These are phyloP conservation scores for Pleurotus sapidus DNA, from an alignment of 768 basidiomycete genomes.

Conservation along the genomic window DNA sequence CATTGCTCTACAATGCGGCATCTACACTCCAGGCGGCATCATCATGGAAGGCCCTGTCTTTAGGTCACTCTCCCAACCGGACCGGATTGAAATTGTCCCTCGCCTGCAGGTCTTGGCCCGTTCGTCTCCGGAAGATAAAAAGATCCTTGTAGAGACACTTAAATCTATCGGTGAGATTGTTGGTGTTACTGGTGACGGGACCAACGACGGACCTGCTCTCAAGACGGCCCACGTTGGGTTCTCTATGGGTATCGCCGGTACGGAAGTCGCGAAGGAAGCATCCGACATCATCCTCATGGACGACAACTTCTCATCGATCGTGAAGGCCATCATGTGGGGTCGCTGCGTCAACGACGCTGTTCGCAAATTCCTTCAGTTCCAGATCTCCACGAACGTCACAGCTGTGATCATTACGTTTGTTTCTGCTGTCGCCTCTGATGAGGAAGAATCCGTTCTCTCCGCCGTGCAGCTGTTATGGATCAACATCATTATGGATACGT, in stretches of 20 bases:
- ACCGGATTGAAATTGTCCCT: slow-evolving; percentile 83
- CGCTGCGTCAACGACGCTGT: slow-evolving; percentile 98
- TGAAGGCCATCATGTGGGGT: slow-evolving; percentile 98
- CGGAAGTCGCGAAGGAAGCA: slow-evolving; percentile 98
- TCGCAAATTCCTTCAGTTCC: slow-evolving; percentile 96
- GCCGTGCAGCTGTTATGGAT: slow-evolving; percentile 99
- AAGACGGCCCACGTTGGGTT: slow-evolving; percentile 97
- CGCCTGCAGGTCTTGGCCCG: slow-evolving; percentile 95
- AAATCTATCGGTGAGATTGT: slow-evolving; percentile 87
- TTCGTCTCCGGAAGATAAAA: slow-evolving; percentile 97
- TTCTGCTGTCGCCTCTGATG: slow-evolving; percentile 75
- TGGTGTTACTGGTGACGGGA: slow-evolving; percentile 96
- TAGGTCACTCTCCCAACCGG: slow-evolving; percentile 65
- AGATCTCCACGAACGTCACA: slow-evolving; percentile 90
- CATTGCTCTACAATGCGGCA: slow-evolving; percentile 94
- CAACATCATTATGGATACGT: slow-evolving; percentile 98
- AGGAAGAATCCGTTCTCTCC: slow-evolving; percentile 83
- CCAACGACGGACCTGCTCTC: slow-evolving; percentile 95
- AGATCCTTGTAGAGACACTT: slow-evolving; percentile 85
- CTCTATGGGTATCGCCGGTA: slow-evolving; percentile 95
- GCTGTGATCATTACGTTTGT: slow-evolving; percentile 94
- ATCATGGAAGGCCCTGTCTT: slow-evolving; percentile 99
- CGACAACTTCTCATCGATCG: slow-evolving; percentile 94
- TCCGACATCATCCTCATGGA: slow-evolving; percentile 99
- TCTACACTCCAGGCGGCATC: slow-evolving; percentile 89